Percentiles rank a stretch among this genome's conserved stretches.
These are phyloP conservation scores for Fusarium sp. DNA, from an alignment of 2,329 filamentous ascomycete genomes.

Conservation along the genomic window DNA sequence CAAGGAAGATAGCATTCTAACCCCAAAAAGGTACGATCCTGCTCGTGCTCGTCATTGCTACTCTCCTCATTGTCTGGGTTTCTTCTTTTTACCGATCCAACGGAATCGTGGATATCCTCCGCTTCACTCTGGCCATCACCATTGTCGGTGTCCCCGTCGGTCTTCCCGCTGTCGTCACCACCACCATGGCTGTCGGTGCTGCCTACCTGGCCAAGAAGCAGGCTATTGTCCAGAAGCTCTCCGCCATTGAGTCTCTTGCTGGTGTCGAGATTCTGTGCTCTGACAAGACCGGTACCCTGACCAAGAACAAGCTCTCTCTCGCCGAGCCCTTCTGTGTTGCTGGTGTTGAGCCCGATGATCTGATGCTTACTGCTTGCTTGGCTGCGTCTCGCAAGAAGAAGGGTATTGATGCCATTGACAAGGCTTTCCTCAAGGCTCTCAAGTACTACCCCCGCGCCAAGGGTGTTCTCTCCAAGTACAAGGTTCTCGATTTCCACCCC, in stretches of 20 bases:
- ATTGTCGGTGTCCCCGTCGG: conserved; percentile 94
- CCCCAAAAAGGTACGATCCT: neutral
- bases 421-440: conserved; percentile 91
- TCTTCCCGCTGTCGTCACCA: conserved; percentile 93
- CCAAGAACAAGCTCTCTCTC: conserved; percentile 93
- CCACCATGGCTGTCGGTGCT: conserved; percentile 94
- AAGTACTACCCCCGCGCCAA: conserved; percentile 88
- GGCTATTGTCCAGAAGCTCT: conserved; percentile 93
- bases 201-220: conserved; percentile 93
- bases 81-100: conserved; percentile 91
- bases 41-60: conserved; percentile 73
- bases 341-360: conserved; percentile 87
- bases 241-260: conserved; percentile 90
- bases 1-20: neutral
- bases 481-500: conserved; percentile 86
- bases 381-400: conserved; percentile 95
- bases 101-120: conserved; percentile 81
- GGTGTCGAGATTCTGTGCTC: conserved; percentile 96
- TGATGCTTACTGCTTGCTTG: conserved; percentile 93
- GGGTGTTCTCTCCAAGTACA: conserved; percentile 84
- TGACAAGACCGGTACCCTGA: conserved; percentile 94
- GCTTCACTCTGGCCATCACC: conserved; percentile 89
- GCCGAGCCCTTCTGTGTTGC: conserved; percentile 86
- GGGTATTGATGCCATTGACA: conserved; percentile 95
- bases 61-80: conserved; percentile 87